Percentiles rank a stretch among this genome's conserved stretches.
Conservation (phyloP, 2,329 filamentous ascomycete species). For the Paraconiothyrium sp. region DNA sequence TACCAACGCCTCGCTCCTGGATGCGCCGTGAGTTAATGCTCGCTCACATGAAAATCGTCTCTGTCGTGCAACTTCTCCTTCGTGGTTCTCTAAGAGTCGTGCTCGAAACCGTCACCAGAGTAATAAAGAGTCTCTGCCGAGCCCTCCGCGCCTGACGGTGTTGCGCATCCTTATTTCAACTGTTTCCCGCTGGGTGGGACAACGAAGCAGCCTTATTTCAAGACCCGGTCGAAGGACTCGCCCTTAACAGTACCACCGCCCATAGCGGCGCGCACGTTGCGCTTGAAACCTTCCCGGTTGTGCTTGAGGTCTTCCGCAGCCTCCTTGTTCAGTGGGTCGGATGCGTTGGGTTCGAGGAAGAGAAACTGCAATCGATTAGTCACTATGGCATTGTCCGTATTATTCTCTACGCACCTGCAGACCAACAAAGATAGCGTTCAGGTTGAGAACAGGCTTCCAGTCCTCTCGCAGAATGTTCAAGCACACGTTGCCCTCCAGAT, state of each 20-base stretch:
- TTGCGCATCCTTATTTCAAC: background rate
- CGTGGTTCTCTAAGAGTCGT: background rate
- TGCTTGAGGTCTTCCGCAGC: conserved; percentile 89
- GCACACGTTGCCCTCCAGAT: conserved; percentile 96
- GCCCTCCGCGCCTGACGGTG: no score
- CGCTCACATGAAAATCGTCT: conserved; percentile 23
- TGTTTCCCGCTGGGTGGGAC: background rate
- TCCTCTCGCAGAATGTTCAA: conserved; percentile 97
- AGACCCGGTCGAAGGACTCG: conserved; percentile 78
- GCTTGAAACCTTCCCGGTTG: conserved; percentile 88
- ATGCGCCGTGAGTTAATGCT: conserved; percentile 41
- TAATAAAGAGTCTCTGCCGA: background rate
- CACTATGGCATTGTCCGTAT: background rate
- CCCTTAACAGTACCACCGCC: conserved; percentile 78
- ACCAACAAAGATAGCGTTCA: conserved; percentile 96
- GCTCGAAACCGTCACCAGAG: background rate
- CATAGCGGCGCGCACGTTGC: conserved; percentile 89
- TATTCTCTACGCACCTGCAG: conserved; percentile 70
- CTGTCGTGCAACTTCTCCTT: conserved; percentile 12
- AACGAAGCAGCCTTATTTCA: conserved; percentile 63
- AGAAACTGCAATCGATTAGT: conserved; percentile 72
- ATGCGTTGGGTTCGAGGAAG: conserved; percentile 96
- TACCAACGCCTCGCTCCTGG: conserved; percentile 40
- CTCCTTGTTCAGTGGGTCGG: conserved; percentile 98
- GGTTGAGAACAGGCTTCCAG: conserved; percentile 97